These are phyloP conservation scores for Penicillium taxi DNA, from an alignment of 495 filamentous ascomycete species.

Conservation along the genomic window DNA sequence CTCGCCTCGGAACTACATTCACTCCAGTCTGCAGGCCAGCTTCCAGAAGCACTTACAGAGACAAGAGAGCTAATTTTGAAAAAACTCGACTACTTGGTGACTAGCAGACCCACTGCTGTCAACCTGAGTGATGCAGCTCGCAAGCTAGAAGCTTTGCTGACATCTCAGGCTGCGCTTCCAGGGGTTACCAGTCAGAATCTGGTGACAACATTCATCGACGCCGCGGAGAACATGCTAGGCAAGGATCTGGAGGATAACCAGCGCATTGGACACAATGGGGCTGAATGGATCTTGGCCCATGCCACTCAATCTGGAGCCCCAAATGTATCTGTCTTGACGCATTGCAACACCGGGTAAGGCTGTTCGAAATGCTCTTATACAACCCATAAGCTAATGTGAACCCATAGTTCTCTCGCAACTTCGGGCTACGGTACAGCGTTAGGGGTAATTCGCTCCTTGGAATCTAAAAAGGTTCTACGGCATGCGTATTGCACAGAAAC, in stretches of 20 bases:
- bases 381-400: constrained; percentile 1
- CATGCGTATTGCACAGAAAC: constrained; percentile 96
- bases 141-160: constrained; percentile 59
- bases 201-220: constrained; percentile 57
- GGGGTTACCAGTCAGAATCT: constrained; percentile 41
- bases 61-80: constrained; percentile 57
- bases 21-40: constrained; percentile 14
- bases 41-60: constrained; percentile 45
- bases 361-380: constrained; percentile 1
- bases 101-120: constrained; percentile 86
- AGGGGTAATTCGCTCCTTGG: constrained; percentile 83
- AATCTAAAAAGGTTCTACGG: constrained; percentile 52
- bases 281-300: constrained; percentile 66
- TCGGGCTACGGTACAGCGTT: constrained; percentile 94
- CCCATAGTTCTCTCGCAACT: constrained; percentile 78
- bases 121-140: constrained; percentile 84
- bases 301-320: constrained; percentile 24
- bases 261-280: constrained; percentile 73
- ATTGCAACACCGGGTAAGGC: constrained; percentile 89
- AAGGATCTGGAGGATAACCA: constrained; percentile 82
- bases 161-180: constrained; percentile 22
- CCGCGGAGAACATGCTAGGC: constrained; percentile 80
- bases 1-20: constrained; percentile 54
- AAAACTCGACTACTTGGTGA: constrained; percentile 74
- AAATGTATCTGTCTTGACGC: constrained; percentile 71